These are phyloP conservation scores for Apiotrichum akiyoshidainum DNA, from an alignment of 1,284 basidiomycete species.

Conservation along the genomic window DNA sequence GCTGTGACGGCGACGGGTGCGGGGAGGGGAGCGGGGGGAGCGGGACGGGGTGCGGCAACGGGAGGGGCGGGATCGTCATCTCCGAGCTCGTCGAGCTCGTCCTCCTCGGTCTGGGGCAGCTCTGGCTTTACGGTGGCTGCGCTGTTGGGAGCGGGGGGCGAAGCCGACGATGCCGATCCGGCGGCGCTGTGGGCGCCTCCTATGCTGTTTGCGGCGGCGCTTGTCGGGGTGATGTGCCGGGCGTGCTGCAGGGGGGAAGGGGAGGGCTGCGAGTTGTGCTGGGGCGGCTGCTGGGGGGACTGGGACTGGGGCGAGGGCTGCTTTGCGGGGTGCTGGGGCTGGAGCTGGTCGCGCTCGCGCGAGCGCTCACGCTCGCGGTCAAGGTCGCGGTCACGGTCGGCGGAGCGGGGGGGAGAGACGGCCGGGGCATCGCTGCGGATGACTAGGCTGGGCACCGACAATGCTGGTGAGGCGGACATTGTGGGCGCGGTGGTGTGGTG, in stretches of 20 bases:
- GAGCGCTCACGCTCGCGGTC: too few species aligned
- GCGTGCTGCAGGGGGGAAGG: neutral
- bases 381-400: neutral
- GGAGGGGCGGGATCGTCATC: slow-evolving; percentile 20
- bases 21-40: slow-evolving; percentile 5
- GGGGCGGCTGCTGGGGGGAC: too few species aligned
- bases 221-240: slow-evolving; percentile 1
- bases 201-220: too few species aligned
- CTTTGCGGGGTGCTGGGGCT: too few species aligned
- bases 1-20: slow-evolving; percentile 2
- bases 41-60: slow-evolving; percentile 6
- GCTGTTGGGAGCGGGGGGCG: neutral
- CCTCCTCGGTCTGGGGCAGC: slow-evolving; percentile 12
- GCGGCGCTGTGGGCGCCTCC: neutral
- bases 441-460: slow-evolving; percentile 20
- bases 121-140: slow-evolving; percentile 4
- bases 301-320: too few species aligned
- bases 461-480: slow-evolving; percentile 34
- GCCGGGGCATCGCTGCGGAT: slow-evolving; percentile 1
- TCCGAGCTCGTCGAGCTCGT: slow-evolving; percentile 26
- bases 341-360: too few species aligned
- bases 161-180: neutral
- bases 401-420: neutral
- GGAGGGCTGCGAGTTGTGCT: too few species aligned
- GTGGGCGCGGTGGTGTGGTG: slow-evolving; percentile 16